Base-by-base conservation (phyloP, 345 rosid species). In the Gossypium ekmanianum region DNA sequence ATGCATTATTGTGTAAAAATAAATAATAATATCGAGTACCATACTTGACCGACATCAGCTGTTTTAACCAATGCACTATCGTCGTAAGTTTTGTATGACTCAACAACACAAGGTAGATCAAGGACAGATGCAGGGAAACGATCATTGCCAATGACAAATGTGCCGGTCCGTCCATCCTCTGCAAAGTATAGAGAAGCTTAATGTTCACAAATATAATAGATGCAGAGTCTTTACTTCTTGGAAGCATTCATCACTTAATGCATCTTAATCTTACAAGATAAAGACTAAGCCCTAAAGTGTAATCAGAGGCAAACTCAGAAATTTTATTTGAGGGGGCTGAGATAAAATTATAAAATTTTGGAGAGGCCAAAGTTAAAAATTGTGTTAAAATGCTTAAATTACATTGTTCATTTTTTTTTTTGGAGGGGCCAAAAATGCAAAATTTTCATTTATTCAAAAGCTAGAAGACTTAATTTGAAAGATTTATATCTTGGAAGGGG, bases 121-220 rank as follows among this genome's bases (percentile, higher is more conserved):
- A 90, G 77, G 22, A 96, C 85, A 79, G 96, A 95, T 51, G 89
- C 92, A 9, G 97, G 90, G 72, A 90, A 95, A 47, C 45, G 85
- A 14, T 93, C 95, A 70, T 84, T 76, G 45, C 94, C 98, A 78
- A 93, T 87, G 56, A 82, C 77, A 87, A 92, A 93, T 39, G 85
- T 86, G 57, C 98, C 98, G 61, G 84, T 89, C 84, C 94, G 90
- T 45, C 99, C 98, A 58, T 96, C 91, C 85, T 90, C 98, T 93
- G 86, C 81, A 82, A 80, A 73, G 71, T 6, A 47, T 14, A 44
- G 55, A 56, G 18, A 63, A 43, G 74, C 50, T 47, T 18, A 44
- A 27, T 47, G 39, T 72, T 58, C 10, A 55, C 55, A 67, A 57
- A 48, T 13, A n/a, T 10, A 65, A 44, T 43, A 44, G 16, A 43